phyloP scores from a whole-genome alignment of 1,139 yeast genomes.

The Candida sanyaensis region DNA sequence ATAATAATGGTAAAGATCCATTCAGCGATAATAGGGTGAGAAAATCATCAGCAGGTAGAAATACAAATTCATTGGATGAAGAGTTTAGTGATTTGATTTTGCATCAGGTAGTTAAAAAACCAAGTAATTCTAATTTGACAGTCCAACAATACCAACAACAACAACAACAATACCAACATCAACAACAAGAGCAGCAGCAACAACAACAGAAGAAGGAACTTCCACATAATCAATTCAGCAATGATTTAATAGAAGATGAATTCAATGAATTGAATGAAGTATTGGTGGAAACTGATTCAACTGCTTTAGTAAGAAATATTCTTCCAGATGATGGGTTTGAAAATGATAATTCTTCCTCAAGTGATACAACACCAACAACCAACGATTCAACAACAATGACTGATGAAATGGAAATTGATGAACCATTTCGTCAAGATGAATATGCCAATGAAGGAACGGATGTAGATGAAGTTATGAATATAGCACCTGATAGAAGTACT shows the following conservation, averaged over 20 bases:
- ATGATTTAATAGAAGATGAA: constrained; percentile 48
- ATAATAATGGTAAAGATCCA: constrained; percentile 16
- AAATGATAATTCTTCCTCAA: constrained; percentile 14
- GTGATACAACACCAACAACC: background rate
- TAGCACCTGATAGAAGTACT: constrained; percentile 1
- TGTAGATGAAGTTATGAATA: constrained; percentile 1
- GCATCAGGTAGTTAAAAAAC: constrained; percentile 34
- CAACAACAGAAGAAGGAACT: constrained; percentile 1
- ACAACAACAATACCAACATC: no score
- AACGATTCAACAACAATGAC: constrained; percentile 8
- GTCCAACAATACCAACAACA: constrained; percentile 8
- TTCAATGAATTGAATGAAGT: constrained; percentile 48
- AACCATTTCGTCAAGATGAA: constrained; percentile 10
- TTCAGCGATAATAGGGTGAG: constrained; percentile 18
- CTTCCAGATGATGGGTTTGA: constrained; percentile 28
- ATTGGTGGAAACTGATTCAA: constrained; percentile 41
- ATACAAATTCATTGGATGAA: constrained; percentile 36
- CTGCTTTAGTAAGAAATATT: constrained; percentile 40
- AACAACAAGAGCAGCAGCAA: no score
- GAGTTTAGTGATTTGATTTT: constrained; percentile 48
- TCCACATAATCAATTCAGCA: constrained; percentile 26
- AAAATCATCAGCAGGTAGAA: constrained; percentile 28
- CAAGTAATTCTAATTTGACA: background rate
- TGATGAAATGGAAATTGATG: constrained; percentile 27
- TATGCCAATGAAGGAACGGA: constrained; percentile 5